Evolutionary conservation across 179 eudicot species (phyloP).

Genomic region (Spergularia azorica): DNA sequence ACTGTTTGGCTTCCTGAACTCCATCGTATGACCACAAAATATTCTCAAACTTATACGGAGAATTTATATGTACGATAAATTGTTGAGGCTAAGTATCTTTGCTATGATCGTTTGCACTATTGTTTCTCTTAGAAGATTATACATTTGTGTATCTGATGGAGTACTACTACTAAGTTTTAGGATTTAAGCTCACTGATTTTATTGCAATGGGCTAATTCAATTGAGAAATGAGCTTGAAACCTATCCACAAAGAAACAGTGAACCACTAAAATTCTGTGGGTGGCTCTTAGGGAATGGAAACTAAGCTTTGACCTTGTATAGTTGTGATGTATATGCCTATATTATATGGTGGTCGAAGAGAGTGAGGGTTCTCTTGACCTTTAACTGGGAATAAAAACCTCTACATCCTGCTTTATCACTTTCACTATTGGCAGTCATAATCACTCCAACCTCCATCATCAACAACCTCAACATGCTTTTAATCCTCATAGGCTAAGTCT

Average conservation of each 20-base stretch:
- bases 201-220: too few species aligned
- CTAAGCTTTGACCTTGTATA: neutral
- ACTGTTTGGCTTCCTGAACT: too few species aligned
- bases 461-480: neutral
- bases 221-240: too few species aligned
- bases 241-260: neutral
- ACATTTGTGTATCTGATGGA: too few species aligned
- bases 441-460: neutral
- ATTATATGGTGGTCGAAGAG: neutral
- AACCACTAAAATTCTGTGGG: neutral
- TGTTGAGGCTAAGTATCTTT: too few species aligned
- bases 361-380: constrained; percentile 3
- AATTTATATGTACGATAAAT: too few species aligned
- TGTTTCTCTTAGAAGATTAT: too few species aligned
- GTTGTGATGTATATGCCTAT: neutral
- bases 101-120: too few species aligned
- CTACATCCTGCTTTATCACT: neutral
- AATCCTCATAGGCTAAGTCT: neutral
- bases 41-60: too few species aligned
- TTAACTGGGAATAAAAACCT: neutral
- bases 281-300: neutral
- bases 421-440: neutral
- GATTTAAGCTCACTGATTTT: too few species aligned
- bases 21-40: too few species aligned
- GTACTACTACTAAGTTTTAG: too few species aligned